Evolutionary conservation across 164 flowering plant species (phyloP).

Genomic region (Santalum album): DNA sequence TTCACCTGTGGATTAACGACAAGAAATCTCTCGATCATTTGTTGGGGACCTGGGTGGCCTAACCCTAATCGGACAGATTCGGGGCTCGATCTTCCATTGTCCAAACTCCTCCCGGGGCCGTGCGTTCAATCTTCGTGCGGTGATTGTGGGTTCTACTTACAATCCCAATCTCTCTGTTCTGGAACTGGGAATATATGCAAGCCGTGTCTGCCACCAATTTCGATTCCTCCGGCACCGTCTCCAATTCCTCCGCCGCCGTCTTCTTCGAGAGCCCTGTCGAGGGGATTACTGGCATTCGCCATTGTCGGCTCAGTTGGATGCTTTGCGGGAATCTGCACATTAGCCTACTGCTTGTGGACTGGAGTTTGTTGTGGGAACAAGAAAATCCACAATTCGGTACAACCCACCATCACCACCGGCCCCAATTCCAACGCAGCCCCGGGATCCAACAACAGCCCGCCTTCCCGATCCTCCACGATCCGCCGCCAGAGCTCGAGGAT

Average conservation of each 20-base stretch:
- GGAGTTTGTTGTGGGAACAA: constrained; percentile 71
- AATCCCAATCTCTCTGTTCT: constrained; percentile 47
- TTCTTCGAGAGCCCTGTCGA: constrained; percentile 15
- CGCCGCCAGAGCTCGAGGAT: constrained; percentile 65
- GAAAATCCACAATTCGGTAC: constrained; percentile 87
- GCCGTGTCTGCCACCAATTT: constrained; percentile 22
- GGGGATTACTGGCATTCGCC: constrained; percentile 58
- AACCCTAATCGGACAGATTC: not conserved
- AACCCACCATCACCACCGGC: constrained; percentile 58
- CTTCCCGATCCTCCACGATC: constrained; percentile 57
- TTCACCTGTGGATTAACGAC: constrained; percentile 69
- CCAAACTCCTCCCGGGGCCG: constrained; percentile 56
- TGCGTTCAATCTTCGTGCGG: constrained; percentile 45
- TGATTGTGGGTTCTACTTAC: constrained; percentile 40
- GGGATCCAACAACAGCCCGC: constrained; percentile 29
- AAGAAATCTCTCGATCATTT: constrained; percentile 45
- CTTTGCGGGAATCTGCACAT: constrained; percentile 45
- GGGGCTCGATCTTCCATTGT: constrained; percentile 24
- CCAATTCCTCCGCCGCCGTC: constrained; percentile 14
- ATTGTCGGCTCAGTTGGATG: constrained; percentile 74
- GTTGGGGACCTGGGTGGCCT: constrained; percentile 79
- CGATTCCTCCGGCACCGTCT: constrained; percentile 9
- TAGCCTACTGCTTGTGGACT: constrained; percentile 64
- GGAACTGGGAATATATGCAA: constrained; percentile 51
- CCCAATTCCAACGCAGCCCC: constrained; percentile 24